Base-by-base conservation (phyloP, 2,329 filamentous ascomycete species). In the Juglanconis juglandina region DNA sequence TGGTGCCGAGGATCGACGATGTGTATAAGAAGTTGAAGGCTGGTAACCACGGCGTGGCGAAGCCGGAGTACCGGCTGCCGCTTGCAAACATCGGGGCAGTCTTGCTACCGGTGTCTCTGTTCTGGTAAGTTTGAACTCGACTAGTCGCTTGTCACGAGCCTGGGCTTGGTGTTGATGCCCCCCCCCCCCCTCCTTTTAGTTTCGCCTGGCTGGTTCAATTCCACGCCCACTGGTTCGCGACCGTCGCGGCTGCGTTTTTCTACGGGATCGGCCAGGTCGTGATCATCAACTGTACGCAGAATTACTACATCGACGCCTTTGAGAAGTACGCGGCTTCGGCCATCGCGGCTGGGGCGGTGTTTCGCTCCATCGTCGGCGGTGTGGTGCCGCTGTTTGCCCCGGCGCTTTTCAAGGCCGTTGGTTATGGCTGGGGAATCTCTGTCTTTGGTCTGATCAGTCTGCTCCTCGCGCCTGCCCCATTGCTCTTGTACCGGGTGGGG, bases 251-350 rank as follows among this genome's bases (percentile, higher is more conserved):
- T 7, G 80, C 77, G 4, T 67, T 71, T 0, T 75, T 83, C n/a
- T 78, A 85, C 59, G 79, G 80, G 0, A 68, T 77, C 2, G 82
- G 81, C 4, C 77, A 81, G 65, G 76, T 82, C 50, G 73, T 79
- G 5, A 73, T 77, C 1, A 84, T 84, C 64, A 78, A 79, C 66
- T 79, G 79, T 32, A 77, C 80, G 50, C 78, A 80, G 59, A 80
- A 79, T 0, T 84, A 85, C 60, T 75, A 82, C 3, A 79, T 84
- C 11, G 82, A 85, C 46, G 81, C 77, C 14, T 70, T 70, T 37
- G 64, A 66, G 35, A 62, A 65, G 33, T 72, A 67, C 44, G 70
- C 71, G 0, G 70, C 71, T 32, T 69, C 67, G 5, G 70, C 67
- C 0, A 76, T 82, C 56, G 81, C 81, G 0, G 81, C 81, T 0